Conservation (phyloP, 352 stramenopile genomes). For the Thraustochytrium sp. region DNA sequence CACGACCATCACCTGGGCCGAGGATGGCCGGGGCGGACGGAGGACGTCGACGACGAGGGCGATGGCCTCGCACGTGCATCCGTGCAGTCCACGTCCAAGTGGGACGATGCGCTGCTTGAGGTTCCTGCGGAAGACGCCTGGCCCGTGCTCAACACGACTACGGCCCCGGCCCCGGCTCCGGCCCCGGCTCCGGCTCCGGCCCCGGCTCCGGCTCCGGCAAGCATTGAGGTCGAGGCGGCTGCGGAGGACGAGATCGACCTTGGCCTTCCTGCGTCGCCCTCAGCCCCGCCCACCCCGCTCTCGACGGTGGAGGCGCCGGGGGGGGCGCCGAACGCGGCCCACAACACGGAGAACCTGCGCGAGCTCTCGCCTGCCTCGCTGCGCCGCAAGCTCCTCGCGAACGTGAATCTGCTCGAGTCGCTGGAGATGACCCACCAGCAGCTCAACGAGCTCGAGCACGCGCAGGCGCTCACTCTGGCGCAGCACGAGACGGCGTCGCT, state of each 20-base stretch:
- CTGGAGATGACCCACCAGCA: constrained; percentile 27
- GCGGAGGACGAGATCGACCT: not conserved
- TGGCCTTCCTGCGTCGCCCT: not conserved
- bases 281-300: not conserved
- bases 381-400: constrained; percentile 21
- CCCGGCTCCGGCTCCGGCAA: not conserved
- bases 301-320: not conserved
- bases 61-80: not conserved
- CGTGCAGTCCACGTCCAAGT: not conserved
- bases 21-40: not conserved
- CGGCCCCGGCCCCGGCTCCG: not conserved
- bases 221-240: not conserved
- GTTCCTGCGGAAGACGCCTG: not conserved
- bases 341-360: not conserved
- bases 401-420: constrained; percentile 38
- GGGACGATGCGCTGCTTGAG: not conserved
- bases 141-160: not conserved
- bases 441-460: constrained; percentile 38
- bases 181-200: not conserved
- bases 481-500: constrained; percentile 35
- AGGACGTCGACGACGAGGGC: not conserved
- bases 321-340: not conserved
- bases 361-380: constrained; percentile 15
- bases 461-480: constrained; percentile 28
- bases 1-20: not conserved